Evolutionary conservation across 2,329 filamentous ascomycete species (phyloP).

Genomic region (Colletotrichum coccodes): DNA sequence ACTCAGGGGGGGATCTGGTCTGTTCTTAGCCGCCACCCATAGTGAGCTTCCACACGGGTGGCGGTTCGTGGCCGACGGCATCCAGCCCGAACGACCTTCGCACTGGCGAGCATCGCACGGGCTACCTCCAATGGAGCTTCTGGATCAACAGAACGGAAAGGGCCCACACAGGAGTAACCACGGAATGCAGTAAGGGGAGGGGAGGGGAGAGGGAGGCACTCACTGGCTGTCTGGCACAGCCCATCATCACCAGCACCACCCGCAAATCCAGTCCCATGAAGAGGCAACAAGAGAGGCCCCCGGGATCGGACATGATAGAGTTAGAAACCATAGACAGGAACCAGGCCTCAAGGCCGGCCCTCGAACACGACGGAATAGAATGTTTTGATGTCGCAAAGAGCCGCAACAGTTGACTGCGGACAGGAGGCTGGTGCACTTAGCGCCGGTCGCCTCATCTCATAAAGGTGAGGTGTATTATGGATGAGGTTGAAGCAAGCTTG

Average conservation of each 20-base stretch:
- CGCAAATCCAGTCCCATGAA: background rate
- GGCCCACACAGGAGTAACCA: too few relatives aligned
- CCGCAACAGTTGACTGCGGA: background rate
- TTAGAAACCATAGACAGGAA: background rate
- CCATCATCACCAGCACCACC: background rate
- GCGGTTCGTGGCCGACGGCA: background rate
- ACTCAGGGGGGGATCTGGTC: too few relatives aligned
- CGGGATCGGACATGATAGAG: background rate
- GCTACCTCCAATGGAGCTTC: background rate
- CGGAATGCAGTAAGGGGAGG: background rate
- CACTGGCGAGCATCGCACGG: background rate
- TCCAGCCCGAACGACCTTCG: background rate
- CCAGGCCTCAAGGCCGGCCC: background rate
- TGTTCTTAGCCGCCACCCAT: background rate
- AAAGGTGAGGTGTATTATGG: background rate
- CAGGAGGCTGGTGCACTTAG: background rate
- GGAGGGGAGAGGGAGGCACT: background rate
- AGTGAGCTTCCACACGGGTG: too few relatives aligned
- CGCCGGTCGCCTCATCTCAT: background rate
- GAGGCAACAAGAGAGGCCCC: background rate
- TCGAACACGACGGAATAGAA: background rate
- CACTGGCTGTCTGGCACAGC: background rate
- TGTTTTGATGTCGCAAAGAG: background rate
- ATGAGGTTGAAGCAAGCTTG: background rate
- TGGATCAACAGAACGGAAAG: background rate